Conservation (phyloP, 495 filamentous ascomycete species). For the Penicillium paradoxum region DNA sequence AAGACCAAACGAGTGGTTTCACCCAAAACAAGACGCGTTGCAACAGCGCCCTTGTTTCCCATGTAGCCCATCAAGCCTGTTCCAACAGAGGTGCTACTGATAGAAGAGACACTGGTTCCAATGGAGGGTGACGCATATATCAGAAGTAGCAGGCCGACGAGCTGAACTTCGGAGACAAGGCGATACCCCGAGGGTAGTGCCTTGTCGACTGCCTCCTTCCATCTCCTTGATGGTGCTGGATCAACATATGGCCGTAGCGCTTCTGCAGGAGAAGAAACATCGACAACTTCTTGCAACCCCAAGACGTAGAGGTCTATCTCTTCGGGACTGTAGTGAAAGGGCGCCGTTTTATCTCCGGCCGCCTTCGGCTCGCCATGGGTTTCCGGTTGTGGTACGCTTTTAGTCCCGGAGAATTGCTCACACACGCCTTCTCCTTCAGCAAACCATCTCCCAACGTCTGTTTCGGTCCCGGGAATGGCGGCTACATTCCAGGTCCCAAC, state of each 20-base stretch:
- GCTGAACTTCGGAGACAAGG: conserved; percentile 72
- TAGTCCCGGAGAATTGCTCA: conserved; percentile 50
- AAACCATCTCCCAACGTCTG: conserved; percentile 84
- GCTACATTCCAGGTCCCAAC: conserved; percentile 96
- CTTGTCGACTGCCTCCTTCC: conserved; percentile 67
- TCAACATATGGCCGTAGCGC: conserved; percentile 69
- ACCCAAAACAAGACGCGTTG: conserved; percentile 76
- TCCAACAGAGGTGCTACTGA: conserved; percentile 73
- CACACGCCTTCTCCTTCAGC: conserved; percentile 66
- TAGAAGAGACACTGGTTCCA: conserved; percentile 62
- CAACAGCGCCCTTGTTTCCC: conserved; percentile 92
- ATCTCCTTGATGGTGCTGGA: conserved; percentile 61
- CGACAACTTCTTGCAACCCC: conserved; percentile 87
- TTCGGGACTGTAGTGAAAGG: conserved; percentile 30
- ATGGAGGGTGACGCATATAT: conserved; percentile 78
- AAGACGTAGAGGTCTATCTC: conserved; percentile 86
- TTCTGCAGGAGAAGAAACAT: conserved; percentile 66
- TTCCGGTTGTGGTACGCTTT: conserved; percentile 27
- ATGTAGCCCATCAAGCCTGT: conserved; percentile 88
- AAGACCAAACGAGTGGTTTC: conserved; percentile 87
- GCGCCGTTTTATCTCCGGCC: conserved; percentile 3
- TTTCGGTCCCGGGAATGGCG: conserved; percentile 71
- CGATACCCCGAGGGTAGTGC: conserved; percentile 73
- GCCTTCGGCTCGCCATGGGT: background rate
- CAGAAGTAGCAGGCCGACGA: conserved; percentile 80